phyloP scores from a whole-genome alignment of 352 stramenopile species.

The Aphanomyces euteiches region DNA sequence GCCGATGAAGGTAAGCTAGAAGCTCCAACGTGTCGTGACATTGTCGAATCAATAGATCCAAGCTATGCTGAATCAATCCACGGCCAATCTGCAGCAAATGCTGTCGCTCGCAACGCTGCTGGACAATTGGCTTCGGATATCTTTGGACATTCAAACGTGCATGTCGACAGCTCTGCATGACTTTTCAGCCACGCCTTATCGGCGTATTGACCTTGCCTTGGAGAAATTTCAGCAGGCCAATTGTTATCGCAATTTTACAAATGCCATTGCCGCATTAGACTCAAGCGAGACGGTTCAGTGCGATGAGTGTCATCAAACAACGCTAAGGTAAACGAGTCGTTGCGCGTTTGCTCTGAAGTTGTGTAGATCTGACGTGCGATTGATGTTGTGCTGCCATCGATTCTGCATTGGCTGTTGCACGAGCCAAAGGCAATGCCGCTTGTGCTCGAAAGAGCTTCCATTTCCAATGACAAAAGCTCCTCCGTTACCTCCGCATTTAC shows the following conservation, averaged over 20 bases:
- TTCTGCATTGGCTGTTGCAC: slow-evolving; percentile 9
- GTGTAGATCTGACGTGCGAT: neutral
- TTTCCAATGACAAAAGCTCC: slow-evolving; percentile 11
- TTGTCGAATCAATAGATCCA: slow-evolving; percentile 1
- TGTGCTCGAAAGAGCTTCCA: neutral
- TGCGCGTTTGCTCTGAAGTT: neutral
- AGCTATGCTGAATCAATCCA: neutral
- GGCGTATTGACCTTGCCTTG: neutral
- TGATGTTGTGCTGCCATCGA: slow-evolving; percentile 23
- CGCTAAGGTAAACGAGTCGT: neutral
- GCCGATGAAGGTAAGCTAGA: neutral
- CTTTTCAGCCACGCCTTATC: neutral
- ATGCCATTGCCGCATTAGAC: neutral
- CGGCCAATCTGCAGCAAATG: neutral
- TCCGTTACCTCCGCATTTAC: slow-evolving; percentile 1
- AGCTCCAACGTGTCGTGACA: neutral
- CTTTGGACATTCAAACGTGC: neutral
- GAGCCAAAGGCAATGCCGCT: neutral
- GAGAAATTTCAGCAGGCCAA: slow-evolving; percentile 21
- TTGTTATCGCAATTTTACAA: slow-evolving; percentile 16
- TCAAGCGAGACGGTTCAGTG: neutral
- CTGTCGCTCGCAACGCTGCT: slow-evolving; percentile 9
- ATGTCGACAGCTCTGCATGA: neutral
- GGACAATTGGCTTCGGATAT: slow-evolving; percentile 12
- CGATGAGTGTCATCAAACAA: neutral